Conservation (phyloP, 139 green algal species). For the Chlorella sorokiniana region DNA sequence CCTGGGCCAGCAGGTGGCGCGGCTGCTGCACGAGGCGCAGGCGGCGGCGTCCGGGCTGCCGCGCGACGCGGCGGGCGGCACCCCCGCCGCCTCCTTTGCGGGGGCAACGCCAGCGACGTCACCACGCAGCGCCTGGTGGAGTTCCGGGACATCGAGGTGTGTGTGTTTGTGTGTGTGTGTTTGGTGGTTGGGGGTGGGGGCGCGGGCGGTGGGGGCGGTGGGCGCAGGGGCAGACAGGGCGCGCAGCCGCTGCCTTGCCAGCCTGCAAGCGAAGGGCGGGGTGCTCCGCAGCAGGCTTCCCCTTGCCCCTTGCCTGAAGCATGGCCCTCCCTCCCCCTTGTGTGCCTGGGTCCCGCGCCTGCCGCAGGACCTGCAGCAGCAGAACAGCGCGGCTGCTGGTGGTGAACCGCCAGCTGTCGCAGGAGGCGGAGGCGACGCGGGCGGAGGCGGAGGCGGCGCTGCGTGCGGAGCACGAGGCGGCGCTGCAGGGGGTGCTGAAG, state of each 20-base stretch:
- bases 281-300: not conserved
- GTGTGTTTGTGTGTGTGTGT: not conserved
- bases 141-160: slow-evolving; percentile 46
- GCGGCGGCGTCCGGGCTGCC: slow-evolving; percentile 18
- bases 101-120: slow-evolving; percentile 44
- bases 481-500: slow-evolving; percentile 19
- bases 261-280: too few relatives aligned
- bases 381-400: slow-evolving; percentile 56
- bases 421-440: slow-evolving; percentile 40
- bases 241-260: too few relatives aligned
- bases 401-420: slow-evolving; percentile 51
- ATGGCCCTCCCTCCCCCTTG: not conserved
- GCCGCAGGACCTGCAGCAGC: slow-evolving; percentile 55
- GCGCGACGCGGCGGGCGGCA: not conserved
- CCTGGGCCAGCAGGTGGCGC: slow-evolving; percentile 45
- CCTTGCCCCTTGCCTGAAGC: not conserved
- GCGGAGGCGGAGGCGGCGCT: slow-evolving; percentile 29
- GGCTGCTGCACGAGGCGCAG: slow-evolving; percentile 49
- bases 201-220: not conserved
- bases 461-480: slow-evolving; percentile 31
- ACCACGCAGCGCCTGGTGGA: slow-evolving; percentile 47
- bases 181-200: too few relatives aligned
- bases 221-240: too few relatives aligned
- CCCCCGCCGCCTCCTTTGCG: not conserved
- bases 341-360: not conserved